Conservation (phyloP, 179 eudicot species). For the Silene noctiflora region DNA sequence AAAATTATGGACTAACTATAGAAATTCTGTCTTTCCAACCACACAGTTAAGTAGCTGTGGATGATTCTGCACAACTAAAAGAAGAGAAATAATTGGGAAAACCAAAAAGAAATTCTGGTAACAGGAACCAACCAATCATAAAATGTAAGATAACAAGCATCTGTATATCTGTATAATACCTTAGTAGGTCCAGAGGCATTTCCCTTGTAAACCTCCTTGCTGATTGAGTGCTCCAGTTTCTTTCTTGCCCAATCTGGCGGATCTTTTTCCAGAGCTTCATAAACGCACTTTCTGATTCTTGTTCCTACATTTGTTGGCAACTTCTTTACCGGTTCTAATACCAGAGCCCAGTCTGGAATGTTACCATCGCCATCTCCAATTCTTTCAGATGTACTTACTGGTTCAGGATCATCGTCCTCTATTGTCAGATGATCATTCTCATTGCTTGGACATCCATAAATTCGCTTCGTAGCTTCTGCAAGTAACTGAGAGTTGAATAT, state of each 20-base stretch:
- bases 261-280: constrained; percentile 59
- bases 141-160: not conserved
- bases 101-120: not conserved
- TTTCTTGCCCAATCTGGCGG: constrained; percentile 95
- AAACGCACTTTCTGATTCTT: constrained; percentile 76
- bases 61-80: not conserved
- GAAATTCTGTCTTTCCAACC: not conserved
- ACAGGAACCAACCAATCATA: not conserved
- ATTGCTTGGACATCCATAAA: constrained; percentile 57
- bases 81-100: not conserved
- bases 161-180: constrained; percentile 42
- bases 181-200: constrained; percentile 98
- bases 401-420: constrained; percentile 50
- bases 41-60: not conserved
- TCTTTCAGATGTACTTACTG: constrained; percentile 34
- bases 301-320: constrained; percentile 97
- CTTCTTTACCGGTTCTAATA: constrained; percentile 84
- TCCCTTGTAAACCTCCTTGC: constrained; percentile 94
- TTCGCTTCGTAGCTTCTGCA: constrained; percentile 74
- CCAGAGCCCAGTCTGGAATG: constrained; percentile 81
- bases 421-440: constrained; percentile 32
- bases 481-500: constrained; percentile 61
- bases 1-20: not conserved
- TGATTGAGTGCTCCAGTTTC: constrained; percentile 74
- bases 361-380: constrained; percentile 30